phyloP scores from a whole-genome alignment of 1,284 basidiomycete species.

The Sporisorium graminicola region DNA sequence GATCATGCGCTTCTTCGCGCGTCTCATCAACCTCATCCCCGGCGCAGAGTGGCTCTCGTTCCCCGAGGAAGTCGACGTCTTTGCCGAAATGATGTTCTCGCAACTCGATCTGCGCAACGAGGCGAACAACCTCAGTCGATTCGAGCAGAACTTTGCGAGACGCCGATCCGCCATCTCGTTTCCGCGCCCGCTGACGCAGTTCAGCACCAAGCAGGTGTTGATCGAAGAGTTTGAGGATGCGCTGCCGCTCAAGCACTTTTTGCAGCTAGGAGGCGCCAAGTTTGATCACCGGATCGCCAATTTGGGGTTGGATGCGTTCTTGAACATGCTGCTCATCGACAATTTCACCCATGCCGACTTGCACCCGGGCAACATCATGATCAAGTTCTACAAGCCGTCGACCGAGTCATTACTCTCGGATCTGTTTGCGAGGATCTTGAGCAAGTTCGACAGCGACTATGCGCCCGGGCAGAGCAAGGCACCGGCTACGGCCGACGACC shows the following conservation, averaged over 20 bases:
- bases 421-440: conserved; percentile 56
- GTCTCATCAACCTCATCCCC: conserved; percentile 82
- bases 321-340: conserved; percentile 97
- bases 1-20: conserved; percentile 95
- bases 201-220: conserved; percentile 83
- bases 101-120: conserved; percentile 93
- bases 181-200: conserved; percentile 84
- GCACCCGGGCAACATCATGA: conserved; percentile 96
- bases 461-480: conserved; percentile 52
- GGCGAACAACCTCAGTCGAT: conserved; percentile 85
- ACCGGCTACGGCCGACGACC: conserved; percentile 73
- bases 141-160: conserved; percentile 85
- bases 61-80: conserved; percentile 93
- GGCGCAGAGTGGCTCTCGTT: conserved; percentile 97
- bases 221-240: conserved; percentile 96
- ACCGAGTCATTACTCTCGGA: conserved; percentile 61
- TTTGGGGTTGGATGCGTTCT: conserved; percentile 92
- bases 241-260: conserved; percentile 86
- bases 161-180: conserved; percentile 85
- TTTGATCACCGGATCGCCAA: conserved; percentile 92
- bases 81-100: conserved; percentile 96
- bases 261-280: conserved; percentile 84
- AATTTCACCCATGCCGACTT: conserved; percentile 93
- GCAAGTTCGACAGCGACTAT: conserved; percentile 67
- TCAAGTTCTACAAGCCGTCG: conserved; percentile 89